Evolutionary conservation across 2,329 filamentous ascomycete genomes (phyloP), one percentile per base, ranked within the genome.

Genomic region (Cadophora sp.): DNA sequence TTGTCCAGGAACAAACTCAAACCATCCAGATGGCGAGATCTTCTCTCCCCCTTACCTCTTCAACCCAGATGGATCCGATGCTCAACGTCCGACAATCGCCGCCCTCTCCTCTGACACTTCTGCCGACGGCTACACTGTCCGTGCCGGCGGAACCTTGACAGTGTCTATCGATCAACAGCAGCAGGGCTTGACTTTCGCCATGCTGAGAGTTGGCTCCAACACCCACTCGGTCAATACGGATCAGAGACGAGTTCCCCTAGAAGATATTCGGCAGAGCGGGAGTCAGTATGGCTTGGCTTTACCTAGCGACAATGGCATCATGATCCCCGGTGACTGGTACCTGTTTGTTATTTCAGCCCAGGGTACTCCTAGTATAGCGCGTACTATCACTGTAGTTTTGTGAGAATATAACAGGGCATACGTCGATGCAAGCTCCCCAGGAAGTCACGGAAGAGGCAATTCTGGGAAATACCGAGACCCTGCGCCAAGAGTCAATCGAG

Each of bases 141-240:
- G 30, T 5, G 53, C 53, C 16, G 53, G 53, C 18, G 53, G 53
- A 22, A 39, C 11, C 1, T 14, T 56, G 30, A 56, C 53, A 16
- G 53, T 56, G 18, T 39, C 53, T 14, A 33, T 56, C n/a, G 53
- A 14, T 20, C 30, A 51, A 11, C 24, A n/a, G 13, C 48, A 56
- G 13, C 30, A 36, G 33, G 33, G 33, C 53, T 20, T 56, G 53
- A 56, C 53, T 39, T 56, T 56, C 18, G 30, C 53, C n/a, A 56
- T 56, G 53, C n/a, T 56, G n/a, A 56, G 53, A 56, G 53, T 39
- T 6, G 53, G 53, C n/a, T 39, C 53, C n/a, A 56, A 56, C 11
- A 56, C 53, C 3, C 53, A 56, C 33, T 56, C 53, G 11, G 53
- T 56, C 53, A 56, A 56, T 14, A 55, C 53, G 1, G 53, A 56